Evolutionary conservation across 306 rosid genomes (phyloP).

Genomic region (Neltuma alba): DNA sequence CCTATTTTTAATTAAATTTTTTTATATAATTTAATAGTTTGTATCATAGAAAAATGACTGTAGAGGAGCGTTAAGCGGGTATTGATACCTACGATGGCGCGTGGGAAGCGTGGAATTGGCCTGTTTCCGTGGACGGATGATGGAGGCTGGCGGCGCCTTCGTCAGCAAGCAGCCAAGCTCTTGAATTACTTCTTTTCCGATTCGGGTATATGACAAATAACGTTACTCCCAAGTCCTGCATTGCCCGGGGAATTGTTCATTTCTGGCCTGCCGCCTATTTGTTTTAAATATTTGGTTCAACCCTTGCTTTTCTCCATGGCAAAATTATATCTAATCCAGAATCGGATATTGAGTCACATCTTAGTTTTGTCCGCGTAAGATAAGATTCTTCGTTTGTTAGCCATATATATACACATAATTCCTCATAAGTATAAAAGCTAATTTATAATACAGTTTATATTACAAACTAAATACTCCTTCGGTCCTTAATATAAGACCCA

Average conservation of each 20-base stretch:
- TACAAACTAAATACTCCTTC: too few species aligned
- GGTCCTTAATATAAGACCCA: too few species aligned
- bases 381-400: background rate
- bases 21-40: too few species aligned
- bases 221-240: background rate
- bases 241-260: background rate
- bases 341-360: conserved; percentile 2
- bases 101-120: background rate
- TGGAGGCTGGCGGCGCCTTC: background rate
- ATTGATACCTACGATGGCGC: background rate
- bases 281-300: background rate
- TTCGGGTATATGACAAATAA: too few species aligned
- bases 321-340: background rate
- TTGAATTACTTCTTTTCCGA: background rate
- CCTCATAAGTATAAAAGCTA: too few species aligned
- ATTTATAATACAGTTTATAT: too few species aligned
- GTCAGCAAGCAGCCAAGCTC: background rate
- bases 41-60: too few species aligned
- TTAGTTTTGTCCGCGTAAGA: background rate
- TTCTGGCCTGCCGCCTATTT: background rate
- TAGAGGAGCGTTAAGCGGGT: too few species aligned
- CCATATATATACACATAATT: too few species aligned
- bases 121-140: background rate
- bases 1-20: too few species aligned
- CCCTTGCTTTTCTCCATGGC: background rate